Percentiles rank a stretch among this genome's conserved stretches.
These are phyloP conservation scores for Coemansia guatemalensis DNA, from an alignment of 192 early-diverging fungal genomes.

Conservation along the genomic window DNA sequence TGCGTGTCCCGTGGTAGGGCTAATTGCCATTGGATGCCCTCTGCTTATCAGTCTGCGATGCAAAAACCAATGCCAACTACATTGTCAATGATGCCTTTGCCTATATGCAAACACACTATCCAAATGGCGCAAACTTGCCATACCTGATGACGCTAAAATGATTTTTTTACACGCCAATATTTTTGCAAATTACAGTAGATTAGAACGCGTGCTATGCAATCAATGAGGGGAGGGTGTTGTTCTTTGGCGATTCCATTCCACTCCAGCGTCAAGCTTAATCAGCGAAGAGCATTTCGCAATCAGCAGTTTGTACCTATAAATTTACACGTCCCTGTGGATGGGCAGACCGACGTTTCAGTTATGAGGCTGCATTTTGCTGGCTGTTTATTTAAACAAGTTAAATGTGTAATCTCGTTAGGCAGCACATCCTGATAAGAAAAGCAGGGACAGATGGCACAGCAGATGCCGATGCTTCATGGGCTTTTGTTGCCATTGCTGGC, in stretches of 20 bases:
- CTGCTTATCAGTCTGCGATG: too few relatives aligned
- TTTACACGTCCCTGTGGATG: neutral
- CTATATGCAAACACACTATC: too few relatives aligned
- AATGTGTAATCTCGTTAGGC: neutral
- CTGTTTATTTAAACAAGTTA: neutral
- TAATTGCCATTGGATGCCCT: too few relatives aligned
- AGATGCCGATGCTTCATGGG: neutral
- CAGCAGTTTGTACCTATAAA: neutral
- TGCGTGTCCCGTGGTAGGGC: too few relatives aligned
- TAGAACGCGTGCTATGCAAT: neutral
- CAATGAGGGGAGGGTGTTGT: neutral
- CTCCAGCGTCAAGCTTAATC: neutral
- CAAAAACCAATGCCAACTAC: too few relatives aligned
- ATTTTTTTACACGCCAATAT: too few relatives aligned
- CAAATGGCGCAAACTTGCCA: too few relatives aligned
- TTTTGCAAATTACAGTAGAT: too few relatives aligned
- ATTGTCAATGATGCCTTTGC: too few relatives aligned
- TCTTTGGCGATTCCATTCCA: neutral
- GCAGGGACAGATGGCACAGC: neutral
- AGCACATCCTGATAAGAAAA: neutral
- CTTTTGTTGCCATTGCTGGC: neutral
- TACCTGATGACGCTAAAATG: too few relatives aligned
- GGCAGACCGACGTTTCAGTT: neutral
- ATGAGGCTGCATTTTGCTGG: neutral
- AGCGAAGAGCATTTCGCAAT: neutral